These are phyloP conservation scores for Cornus controversa DNA, from an alignment of 148 eudicot genomes.

Conservation along the genomic window DNA sequence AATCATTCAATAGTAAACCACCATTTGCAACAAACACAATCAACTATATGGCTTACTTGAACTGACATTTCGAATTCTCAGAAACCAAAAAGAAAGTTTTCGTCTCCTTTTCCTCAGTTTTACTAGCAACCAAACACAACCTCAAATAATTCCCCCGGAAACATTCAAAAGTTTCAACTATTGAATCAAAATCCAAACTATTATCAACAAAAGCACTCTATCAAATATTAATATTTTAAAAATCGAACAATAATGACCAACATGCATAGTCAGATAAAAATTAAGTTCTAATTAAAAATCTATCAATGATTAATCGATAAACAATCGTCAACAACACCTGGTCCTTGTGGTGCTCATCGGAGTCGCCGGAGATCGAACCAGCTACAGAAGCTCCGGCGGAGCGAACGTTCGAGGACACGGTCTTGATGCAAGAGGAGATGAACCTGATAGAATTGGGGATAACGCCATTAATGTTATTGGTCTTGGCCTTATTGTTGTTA, in stretches of 20 bases:
- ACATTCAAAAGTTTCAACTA: not conserved
- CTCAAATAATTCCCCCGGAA: not conserved
- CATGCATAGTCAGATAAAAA: too few species aligned
- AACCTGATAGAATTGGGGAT: constrained; percentile 71
- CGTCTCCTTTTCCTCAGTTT: not conserved
- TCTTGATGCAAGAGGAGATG: constrained; percentile 82
- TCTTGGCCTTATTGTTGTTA: constrained; percentile 13
- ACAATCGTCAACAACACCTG: constrained; percentile 47
- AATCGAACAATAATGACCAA: not conserved
- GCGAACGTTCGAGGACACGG: constrained; percentile 90
- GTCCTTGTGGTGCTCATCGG: constrained; percentile 66
- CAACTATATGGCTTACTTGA: not conserved
- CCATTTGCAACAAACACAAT: not conserved
- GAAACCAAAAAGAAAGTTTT: not conserved
- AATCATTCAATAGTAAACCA: not conserved
- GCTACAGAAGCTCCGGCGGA: constrained; percentile 89
- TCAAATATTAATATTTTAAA: not conserved
- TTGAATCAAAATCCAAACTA: not conserved
- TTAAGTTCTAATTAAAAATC: too few species aligned
- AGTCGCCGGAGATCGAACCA: constrained; percentile 59
- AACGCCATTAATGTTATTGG: constrained; percentile 56
- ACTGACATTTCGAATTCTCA: too few species aligned
- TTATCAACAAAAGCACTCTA: too few species aligned
- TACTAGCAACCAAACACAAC: not conserved
- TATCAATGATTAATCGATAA: not conserved